phyloP scores from a whole-genome alignment of 495 filamentous ascomycete species.

The Bacidia gigantensis region DNA sequence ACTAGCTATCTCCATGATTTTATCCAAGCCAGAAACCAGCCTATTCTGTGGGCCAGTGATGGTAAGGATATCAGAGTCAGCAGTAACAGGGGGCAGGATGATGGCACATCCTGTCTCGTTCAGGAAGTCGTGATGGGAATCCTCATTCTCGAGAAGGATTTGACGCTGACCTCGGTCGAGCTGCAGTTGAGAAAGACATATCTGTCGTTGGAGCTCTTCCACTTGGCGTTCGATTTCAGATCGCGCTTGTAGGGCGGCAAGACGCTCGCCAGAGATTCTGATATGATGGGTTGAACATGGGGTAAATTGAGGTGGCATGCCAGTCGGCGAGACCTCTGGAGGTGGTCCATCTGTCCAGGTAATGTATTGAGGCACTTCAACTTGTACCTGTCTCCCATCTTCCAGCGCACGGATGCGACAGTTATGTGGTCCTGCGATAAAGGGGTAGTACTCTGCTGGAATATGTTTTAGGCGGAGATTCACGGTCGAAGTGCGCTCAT shows the following conservation, averaged over 20 bases:
- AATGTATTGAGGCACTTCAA: constrained; percentile 69
- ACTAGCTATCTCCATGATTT: constrained; percentile 66
- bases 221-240: constrained; percentile 66
- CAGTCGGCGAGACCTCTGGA: constrained; percentile 47
- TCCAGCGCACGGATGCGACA: constrained; percentile 53
- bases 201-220: constrained; percentile 50
- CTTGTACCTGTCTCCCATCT: constrained; percentile 51
- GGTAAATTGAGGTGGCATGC: constrained; percentile 50
- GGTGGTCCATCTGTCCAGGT: constrained; percentile 57
- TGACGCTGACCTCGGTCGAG: constrained; percentile 73
- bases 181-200: constrained; percentile 57
- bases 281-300: constrained; percentile 59
- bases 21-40: constrained; percentile 59
- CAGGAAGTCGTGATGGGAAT: constrained; percentile 71
- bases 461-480: constrained; percentile 57
- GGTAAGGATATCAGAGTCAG: constrained; percentile 66
- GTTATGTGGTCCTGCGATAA: constrained; percentile 77
- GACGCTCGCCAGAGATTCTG: constrained; percentile 71
- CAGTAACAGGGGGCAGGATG: constrained; percentile 53
- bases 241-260: constrained; percentile 64
- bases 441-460: constrained; percentile 87
- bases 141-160: constrained; percentile 78
- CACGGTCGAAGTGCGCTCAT: constrained; percentile 69
- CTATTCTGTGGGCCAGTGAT: constrained; percentile 66
- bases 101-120: constrained; percentile 82